Base-by-base conservation (phyloP, 257 asterid species). In the Solanum bukasovii region DNA sequence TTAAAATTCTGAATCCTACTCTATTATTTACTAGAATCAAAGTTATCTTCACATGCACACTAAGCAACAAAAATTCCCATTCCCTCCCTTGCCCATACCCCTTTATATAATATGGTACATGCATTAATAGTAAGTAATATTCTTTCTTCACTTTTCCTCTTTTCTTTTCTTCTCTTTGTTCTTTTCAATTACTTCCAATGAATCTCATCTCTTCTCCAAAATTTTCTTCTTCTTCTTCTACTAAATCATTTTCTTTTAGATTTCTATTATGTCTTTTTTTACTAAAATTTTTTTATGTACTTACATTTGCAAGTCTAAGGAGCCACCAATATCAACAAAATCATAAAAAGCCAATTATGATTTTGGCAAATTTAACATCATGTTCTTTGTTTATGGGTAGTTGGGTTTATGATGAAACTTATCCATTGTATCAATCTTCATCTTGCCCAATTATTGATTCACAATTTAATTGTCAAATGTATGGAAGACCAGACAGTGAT, bases 401-500 rank as follows among this genome's bases (percentile, higher is more conserved):
- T 44, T 97, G 99, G 99, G 94, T 97, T 35, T 90, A 89, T 12
- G 99, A 96, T 52, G 96, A 95, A 4, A 86, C 92, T 7, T 92
- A 93, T 40, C 99, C 98, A 4, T 33, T 91, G 3, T 97, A 97
- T 87, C 93, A 92, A 12, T 93, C 93, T 49, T 92, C 96, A n/a
- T 87, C 89, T 5, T 97, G 99, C 86, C 93, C 96, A 14, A 84
- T 94, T 3, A 93, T 97, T 72, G 99, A 97, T 90, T 83, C 98
- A 0, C 92, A 94, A 78, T 97, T 97, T 90, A 96, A 96, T 88
- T 97, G 99, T 82, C 95, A 88, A 38, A 89, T 89, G 94, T 97
- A 88, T 77, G 99, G 99, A 21, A 87, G 99, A 12, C 98, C 99
- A 1, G 99, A 97, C 68, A 87, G 96, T 31, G 96, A 95, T 84